Evolutionary conservation across 495 filamentous ascomycete genomes (phyloP).

Genomic region (Aspergillus steynii): DNA sequence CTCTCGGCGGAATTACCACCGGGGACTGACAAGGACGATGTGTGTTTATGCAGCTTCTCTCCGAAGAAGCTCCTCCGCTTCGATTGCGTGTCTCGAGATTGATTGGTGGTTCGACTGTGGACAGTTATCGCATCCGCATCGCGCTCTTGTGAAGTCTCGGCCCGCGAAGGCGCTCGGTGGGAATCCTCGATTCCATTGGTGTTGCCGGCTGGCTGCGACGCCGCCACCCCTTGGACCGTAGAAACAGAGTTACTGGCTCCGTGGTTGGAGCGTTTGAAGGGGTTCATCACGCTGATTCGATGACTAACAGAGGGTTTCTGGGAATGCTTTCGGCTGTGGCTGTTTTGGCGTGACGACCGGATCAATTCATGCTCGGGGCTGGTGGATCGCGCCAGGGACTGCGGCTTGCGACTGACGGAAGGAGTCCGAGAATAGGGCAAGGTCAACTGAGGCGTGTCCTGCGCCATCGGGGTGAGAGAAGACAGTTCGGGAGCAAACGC

Average conservation of each 20-base stretch:
- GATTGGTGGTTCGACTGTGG: conserved; percentile 44
- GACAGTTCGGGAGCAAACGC: conserved; percentile 51
- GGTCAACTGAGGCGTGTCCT: conserved; percentile 26
- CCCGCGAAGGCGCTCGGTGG: conserved; percentile 12
- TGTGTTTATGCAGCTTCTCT: conserved; percentile 37
- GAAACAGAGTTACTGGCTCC: conserved; percentile 36
- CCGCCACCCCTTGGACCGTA: conserved; percentile 32
- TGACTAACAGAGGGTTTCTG: conserved; percentile 45
- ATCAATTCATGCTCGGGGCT: conserved; percentile 44
- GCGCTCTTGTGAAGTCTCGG: conserved; percentile 21
- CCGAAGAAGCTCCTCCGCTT: conserved; percentile 48
- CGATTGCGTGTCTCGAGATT: conserved; percentile 37
- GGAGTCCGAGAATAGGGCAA: conserved; percentile 28
- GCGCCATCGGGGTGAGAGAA: conserved; percentile 30
- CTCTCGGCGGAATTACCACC: conserved; percentile 28
- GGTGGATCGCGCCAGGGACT: conserved; percentile 29
- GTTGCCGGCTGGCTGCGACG: conserved; percentile 26
- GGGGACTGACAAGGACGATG: conserved; percentile 36
- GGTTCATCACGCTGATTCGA: conserved; percentile 51
- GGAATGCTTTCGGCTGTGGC: conserved; percentile 35
- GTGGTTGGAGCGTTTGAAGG: conserved; percentile 47
- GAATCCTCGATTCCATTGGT: conserved; percentile 18
- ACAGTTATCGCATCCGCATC: conserved; percentile 47
- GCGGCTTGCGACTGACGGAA: conserved; percentile 26
- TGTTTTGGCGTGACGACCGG: conserved; percentile 32